Evolutionary conservation across 257 asterid genomes (phyloP).

Genomic region (Paulownia fortunei): DNA sequence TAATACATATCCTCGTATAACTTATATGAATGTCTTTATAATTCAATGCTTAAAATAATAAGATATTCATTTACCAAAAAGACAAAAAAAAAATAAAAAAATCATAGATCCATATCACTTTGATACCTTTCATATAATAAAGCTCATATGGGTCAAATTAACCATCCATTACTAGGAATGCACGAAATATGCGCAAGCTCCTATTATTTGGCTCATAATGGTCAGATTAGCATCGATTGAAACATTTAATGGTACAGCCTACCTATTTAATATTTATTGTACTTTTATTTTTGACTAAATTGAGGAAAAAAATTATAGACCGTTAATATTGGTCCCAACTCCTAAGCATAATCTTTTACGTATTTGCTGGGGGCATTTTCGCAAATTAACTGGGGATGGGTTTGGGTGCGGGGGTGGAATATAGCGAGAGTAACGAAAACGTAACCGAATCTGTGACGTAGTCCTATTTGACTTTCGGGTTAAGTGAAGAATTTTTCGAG

Average conservation of each 20-base stretch:
- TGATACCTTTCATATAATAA: no score
- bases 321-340: neutral
- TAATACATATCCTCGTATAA: no score
- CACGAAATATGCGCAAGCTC: neutral
- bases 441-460: slow-evolving; percentile 6
- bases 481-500: neutral
- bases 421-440: neutral
- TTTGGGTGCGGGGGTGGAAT: no score
- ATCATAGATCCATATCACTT: no score
- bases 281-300: neutral
- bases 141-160: no score
- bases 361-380: slow-evolving; percentile 3
- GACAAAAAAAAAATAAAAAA: no score
- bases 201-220: neutral
- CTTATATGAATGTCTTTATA: no score
- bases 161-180: neutral
- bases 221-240: neutral
- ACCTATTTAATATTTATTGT: no score
- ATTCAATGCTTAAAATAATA: no score
- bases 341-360: neutral
- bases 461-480: neutral
- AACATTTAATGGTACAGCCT: neutral
- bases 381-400: no score
- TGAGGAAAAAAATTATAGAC: no score
- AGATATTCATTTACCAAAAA: no score